Conservation (phyloP, 129 eudicot species). For the Scalesia atractyloides region DNA sequence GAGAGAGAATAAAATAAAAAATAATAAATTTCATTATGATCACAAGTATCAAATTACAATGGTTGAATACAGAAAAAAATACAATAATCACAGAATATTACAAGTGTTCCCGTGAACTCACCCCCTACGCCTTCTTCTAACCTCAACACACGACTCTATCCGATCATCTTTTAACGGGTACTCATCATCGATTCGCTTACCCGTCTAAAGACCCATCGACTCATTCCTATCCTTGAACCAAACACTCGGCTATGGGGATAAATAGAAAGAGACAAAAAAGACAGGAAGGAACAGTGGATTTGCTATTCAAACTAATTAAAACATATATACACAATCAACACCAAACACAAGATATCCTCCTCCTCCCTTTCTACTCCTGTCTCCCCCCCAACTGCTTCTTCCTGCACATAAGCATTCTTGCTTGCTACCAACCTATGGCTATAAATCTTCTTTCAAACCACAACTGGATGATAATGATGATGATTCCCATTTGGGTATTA, state of each 20-base stretch:
- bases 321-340: constrained; percentile 13
- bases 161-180: too few species aligned
- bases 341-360: constrained; percentile 21
- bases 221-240: background rate
- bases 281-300: constrained; percentile 16
- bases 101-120: too few species aligned
- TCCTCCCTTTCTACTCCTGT: background rate
- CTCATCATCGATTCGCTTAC: too few species aligned
- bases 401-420: constrained; percentile 14
- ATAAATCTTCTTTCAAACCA: constrained; percentile 43
- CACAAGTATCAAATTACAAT: too few species aligned
- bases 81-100: too few species aligned
- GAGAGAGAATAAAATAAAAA: too few species aligned
- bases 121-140: too few species aligned
- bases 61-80: too few species aligned
- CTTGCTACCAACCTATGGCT: constrained; percentile 12
- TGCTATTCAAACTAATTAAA: background rate
- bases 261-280: constrained; percentile 25
- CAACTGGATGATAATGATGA: constrained; percentile 23
- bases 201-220: too few species aligned
- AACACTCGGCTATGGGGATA: background rate
- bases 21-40: too few species aligned
- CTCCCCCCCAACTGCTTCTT: constrained; percentile 18
- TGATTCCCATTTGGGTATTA: constrained; percentile 58
- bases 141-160: too few species aligned